Evolutionary conservation across 2,329 filamentous ascomycete genomes (phyloP), one percentile per base, ranked within the genome.

Genomic region (Trichoderma sp.): DNA sequence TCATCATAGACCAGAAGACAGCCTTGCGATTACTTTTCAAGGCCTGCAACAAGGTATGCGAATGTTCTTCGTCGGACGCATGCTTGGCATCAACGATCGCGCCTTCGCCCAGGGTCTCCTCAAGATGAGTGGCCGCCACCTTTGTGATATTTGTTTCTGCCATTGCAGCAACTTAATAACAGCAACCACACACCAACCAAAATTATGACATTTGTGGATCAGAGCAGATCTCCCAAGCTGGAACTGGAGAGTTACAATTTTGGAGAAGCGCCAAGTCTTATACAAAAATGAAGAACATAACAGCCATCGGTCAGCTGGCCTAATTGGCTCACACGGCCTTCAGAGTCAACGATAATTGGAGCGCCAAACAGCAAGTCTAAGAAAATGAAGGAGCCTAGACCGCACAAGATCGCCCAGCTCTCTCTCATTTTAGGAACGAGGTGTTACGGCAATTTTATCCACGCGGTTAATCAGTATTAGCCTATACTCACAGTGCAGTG

Each of bases 1-100:
- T 71, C 6, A 78, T 54, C 6, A 80, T 70, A n/a, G 76, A 78
- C 78, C 78, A 80, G 13, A 75, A 67, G 32, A 80, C 74, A 5
- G 79, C 79, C 73, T 76, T 74, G 17, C 75, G 78, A 69, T 78
- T 77, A 39, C 71, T 69, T 0, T 71, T 69, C 7, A 79, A 68
- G 4, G 77, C 61, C 27, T 64, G 35, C 4, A 56, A 10, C 5
- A 67, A 42, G 12, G 64, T 67, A 13, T 67, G 64, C 4, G 54
- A 52, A 42, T 67, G 64, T 13, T 67, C 64, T 53, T 67, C 64
- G 42, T 67, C 64, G 6, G 64, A 67, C 4, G 64, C 64, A 52
- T 67, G 54, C 17, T 67, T 67, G 17, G 64, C 64, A 13, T 67
- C 64, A 42, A 67, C 48, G 42, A 59, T 59, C 7, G 64, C 64